These are phyloP conservation scores for Pleurotus tuber-regium DNA, from an alignment of 768 basidiomycete species.

Conservation along the genomic window DNA sequence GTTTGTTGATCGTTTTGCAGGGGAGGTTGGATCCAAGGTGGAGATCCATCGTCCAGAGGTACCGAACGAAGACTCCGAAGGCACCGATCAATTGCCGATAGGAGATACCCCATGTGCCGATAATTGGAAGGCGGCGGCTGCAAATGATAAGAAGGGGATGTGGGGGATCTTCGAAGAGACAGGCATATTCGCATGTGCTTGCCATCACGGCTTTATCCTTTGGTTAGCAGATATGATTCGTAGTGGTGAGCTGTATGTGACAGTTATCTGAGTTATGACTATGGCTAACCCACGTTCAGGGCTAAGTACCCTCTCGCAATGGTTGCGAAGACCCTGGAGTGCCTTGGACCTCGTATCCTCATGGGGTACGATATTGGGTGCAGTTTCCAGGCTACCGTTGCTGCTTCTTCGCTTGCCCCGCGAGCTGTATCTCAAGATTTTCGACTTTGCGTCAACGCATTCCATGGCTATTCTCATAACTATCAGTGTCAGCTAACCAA, in stretches of 20 bases:
- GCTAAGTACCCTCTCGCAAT: slow-evolving; percentile 27
- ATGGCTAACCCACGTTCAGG: slow-evolving; percentile 14
- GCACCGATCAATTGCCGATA: slow-evolving; percentile 7
- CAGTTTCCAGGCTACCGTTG: slow-evolving; percentile 15
- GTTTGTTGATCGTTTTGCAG: slow-evolving; percentile 26
- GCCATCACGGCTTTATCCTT: slow-evolving; percentile 30
- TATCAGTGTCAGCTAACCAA: slow-evolving; percentile 8
- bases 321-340: slow-evolving; percentile 19
- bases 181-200: slow-evolving; percentile 33
- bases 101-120: slow-evolving; percentile 19
- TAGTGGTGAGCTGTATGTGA: slow-evolving; percentile 34
- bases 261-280: background rate
- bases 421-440: slow-evolving; percentile 1
- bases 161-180: slow-evolving; percentile 35
- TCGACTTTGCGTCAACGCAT: background rate
- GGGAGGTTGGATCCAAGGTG: slow-evolving; percentile 22
- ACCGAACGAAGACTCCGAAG: background rate
- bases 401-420: slow-evolving; percentile 12
- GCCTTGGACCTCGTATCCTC: slow-evolving; percentile 16
- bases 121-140: slow-evolving; percentile 28
- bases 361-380: slow-evolving; percentile 19
- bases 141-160: slow-evolving; percentile 27
- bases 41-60: background rate
- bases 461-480: slow-evolving; percentile 14
- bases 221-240: slow-evolving; percentile 29